A percentile compares a stretch with the other conserved stretches of the same genome.
These are phyloP conservation scores for Holtermannia corniformis DNA, from an alignment of 768 basidiomycete species.

Conservation along the genomic window DNA sequence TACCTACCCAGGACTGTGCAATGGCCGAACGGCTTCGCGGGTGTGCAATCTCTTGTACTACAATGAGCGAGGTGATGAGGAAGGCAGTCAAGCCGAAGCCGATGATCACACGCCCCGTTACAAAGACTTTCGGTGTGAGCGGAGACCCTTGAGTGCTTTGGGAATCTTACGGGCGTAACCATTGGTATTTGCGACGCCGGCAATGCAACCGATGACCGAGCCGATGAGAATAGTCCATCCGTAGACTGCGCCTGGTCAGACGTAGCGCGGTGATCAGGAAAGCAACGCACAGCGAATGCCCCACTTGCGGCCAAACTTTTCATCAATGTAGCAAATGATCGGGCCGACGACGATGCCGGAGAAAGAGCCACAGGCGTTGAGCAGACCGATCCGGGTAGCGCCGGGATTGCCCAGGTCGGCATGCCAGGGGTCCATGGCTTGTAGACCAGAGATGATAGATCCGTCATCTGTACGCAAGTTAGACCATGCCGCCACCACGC, in stretches of 20 bases:
- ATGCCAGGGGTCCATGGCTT: conserved; percentile 41
- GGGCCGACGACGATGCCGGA: conserved; percentile 41
- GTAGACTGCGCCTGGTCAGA: conserved; percentile 29
- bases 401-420: conserved; percentile 38
- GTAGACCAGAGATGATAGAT: conserved; percentile 37
- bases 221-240: conserved; percentile 38
- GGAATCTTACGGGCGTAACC: conserved; percentile 38
- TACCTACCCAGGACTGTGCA: conserved; percentile 37
- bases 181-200: conserved; percentile 37
- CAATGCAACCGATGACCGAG: conserved; percentile 40
- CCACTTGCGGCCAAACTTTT: conserved; percentile 40
- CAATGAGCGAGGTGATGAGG: conserved; percentile 40
- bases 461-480: conserved; percentile 33
- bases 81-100: conserved; percentile 41
- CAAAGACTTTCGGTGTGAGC: conserved; percentile 24
- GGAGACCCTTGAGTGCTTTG: not conserved
- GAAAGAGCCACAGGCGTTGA: conserved; percentile 39
- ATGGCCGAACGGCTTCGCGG: conserved; percentile 36
- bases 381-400: conserved; percentile 33
- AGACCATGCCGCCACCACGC: not conserved
- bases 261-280: not conserved
- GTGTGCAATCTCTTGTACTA: conserved; percentile 43
- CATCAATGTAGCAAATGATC: conserved; percentile 40
- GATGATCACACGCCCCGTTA: conserved; percentile 35
- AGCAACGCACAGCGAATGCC: conserved; percentile 39